Evolutionary conservation across 2,329 filamentous ascomycete genomes (phyloP).

Genomic region (Fusarium azukiicola): DNA sequence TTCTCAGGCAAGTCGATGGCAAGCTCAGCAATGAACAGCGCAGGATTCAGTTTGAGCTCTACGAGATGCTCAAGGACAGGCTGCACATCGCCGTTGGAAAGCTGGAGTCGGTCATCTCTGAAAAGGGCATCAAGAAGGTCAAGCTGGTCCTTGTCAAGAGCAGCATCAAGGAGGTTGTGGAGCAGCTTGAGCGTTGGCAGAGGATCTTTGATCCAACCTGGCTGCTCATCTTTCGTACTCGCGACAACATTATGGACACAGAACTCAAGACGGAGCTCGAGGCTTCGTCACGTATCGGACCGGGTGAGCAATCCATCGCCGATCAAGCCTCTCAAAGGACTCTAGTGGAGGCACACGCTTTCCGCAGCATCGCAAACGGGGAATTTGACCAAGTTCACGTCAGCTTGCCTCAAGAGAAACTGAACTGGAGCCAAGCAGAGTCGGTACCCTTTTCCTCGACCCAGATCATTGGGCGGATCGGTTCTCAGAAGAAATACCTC

Average conservation of each 20-base stretch:
- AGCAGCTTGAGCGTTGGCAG: slow-evolving; percentile 52
- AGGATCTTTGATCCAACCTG: slow-evolving; percentile 45
- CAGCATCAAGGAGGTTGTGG: slow-evolving; percentile 42
- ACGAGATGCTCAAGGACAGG: slow-evolving; percentile 26
- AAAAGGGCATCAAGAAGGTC: slow-evolving; percentile 26
- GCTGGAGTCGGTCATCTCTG: slow-evolving; percentile 3
- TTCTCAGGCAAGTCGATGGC: slow-evolving; percentile 22
- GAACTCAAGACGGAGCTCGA: slow-evolving; percentile 24
- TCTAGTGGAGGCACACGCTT: slow-evolving; percentile 3
- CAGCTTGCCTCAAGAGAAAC: slow-evolving; percentile 9
- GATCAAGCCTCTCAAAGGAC: background rate
- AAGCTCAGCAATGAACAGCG: slow-evolving; percentile 24
- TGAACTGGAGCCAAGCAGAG: slow-evolving; percentile 18
- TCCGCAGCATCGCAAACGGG: slow-evolving; percentile 15
- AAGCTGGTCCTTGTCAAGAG: slow-evolving; percentile 42
- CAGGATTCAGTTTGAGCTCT: slow-evolving; percentile 30
- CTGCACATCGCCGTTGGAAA: background rate
- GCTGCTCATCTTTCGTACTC: slow-evolving; percentile 50
- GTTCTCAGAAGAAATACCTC: slow-evolving; percentile 40
- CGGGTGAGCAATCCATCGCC: background rate
- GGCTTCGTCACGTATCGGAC: background rate
- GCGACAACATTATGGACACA: slow-evolving; percentile 42
- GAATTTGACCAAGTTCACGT: background rate
- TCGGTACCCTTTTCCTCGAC: slow-evolving; percentile 44
- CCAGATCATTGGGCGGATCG: slow-evolving; percentile 51